Base-by-base conservation (phyloP, 2,329 filamentous ascomycete genomes). In the Byssothecium circinans region DNA sequence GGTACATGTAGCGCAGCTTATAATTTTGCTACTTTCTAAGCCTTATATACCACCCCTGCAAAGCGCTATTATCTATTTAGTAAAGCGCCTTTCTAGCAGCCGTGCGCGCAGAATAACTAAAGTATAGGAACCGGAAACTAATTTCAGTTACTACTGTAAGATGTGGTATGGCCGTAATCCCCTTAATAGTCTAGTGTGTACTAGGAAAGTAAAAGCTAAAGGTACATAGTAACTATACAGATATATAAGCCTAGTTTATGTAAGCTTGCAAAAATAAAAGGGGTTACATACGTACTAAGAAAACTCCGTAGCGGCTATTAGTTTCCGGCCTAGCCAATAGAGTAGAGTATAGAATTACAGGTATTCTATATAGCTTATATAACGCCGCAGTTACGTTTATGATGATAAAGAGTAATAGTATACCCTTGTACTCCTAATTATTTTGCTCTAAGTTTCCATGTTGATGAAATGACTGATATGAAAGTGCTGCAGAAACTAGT, bases 341-440 rank as follows among this genome's bases (percentile, higher is more conserved):
- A 11, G 30, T 38, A 50, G 32, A 32, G 47, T 34, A 45, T 41
- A 50, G 35, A 42, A 50, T 25, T 41, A 50, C 22, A 50, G 41
- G 36, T 17, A 29, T 37, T 32, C 42, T 18, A 42, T 3, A 37
- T 37, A 50, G 42, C 47, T 50, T 23, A 18, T 20, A 45, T 20
- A 50, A 35, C 30, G 30, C 42, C 30, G 8, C 22, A 45, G 42
- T 45, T 42, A 32, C 37, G 37, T 50, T 50, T 41, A 23, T 50
- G 30, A 50, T 23, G 19, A 50, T 45, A 41, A 50, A 50, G 8
- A 50, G 32, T 42, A 50, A 45, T 33, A 50, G 34, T 42, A 38
- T 41, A 20, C 36, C 36, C 20, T 41, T 50, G 23, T 32, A 36
- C 25, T 45, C 37, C 37, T 22, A 18, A 33, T 50, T 50, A 15